phyloP scores from a whole-genome alignment of 2,329 filamentous ascomycete genomes.

The Karstenula rhodostoma region DNA sequence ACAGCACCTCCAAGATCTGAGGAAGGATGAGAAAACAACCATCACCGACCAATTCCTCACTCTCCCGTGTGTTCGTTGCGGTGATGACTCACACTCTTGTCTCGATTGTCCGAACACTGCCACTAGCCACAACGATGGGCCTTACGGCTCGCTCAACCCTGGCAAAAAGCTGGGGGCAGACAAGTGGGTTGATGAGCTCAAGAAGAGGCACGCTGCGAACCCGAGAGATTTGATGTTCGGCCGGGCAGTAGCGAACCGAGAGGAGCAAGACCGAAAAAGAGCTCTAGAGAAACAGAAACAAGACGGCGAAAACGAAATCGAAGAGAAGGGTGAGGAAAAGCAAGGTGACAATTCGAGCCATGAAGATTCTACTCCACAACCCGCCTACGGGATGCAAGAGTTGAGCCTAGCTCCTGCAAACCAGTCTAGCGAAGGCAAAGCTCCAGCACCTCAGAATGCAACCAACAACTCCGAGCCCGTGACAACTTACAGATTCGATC shows the following conservation, averaged over 20 bases:
- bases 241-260: neutral
- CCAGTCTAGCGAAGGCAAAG: neutral
- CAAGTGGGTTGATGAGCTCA: neutral
- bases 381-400: too few relatives aligned
- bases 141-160: neutral
- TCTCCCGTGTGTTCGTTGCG: neutral
- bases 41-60: slow-evolving; percentile 3
- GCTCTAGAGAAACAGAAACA: neutral
- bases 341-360: neutral
- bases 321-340: neutral
- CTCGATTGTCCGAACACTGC: neutral
- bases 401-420: too few relatives aligned
- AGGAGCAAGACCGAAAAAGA: neutral
- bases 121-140: neutral
- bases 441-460: neutral
- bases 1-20: neutral
- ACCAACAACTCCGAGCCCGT: neutral
- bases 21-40: neutral
- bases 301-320: neutral
- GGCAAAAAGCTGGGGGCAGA: neutral
- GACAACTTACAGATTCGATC: neutral
- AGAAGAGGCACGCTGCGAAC: neutral
- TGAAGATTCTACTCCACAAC: too few relatives aligned
- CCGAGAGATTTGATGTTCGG: neutral
- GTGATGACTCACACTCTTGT: neutral